phyloP scores from a whole-genome alignment of 495 filamentous ascomycete genomes.

The Penicillium waksmanii region DNA sequence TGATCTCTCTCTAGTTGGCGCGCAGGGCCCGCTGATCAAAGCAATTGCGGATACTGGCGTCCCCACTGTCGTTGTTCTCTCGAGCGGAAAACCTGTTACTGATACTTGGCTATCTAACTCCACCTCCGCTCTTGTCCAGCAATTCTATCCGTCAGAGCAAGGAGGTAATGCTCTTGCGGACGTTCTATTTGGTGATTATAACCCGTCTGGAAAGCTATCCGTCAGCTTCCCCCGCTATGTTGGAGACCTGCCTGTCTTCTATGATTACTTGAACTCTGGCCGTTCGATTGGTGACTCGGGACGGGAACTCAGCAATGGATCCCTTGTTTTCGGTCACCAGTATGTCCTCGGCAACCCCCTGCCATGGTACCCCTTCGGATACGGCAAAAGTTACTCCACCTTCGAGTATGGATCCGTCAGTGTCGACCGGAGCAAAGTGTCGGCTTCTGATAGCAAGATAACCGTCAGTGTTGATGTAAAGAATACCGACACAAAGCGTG shows the following conservation, averaged over 20 bases:
- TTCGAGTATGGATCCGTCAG: constrained; percentile 58
- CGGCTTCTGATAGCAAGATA: constrained; percentile 41
- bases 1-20: constrained; percentile 67
- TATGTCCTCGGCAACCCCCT: constrained; percentile 63
- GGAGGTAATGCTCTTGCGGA: constrained; percentile 67
- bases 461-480: constrained; percentile 58
- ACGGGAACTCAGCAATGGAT: constrained; percentile 53
- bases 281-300: constrained; percentile 56
- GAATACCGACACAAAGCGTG: constrained; percentile 55
- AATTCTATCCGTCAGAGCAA: constrained; percentile 72
- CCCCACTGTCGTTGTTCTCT: constrained; percentile 70
- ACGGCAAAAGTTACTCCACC: constrained; percentile 66
- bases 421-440: constrained; percentile 48
- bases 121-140: constrained; percentile 65
- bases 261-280: constrained; percentile 72
- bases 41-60: constrained; percentile 66
- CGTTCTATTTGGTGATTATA: constrained; percentile 67
- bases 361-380: constrained; percentile 69
- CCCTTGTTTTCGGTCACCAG: constrained; percentile 64
- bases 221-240: constrained; percentile 68
- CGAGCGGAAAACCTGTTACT: constrained; percentile 70
- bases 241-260: constrained; percentile 68
- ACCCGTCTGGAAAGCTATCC: constrained; percentile 68
- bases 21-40: constrained; percentile 64
- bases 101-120: constrained; percentile 66